Percentiles rank a stretch among this genome's conserved stretches.
Evolutionary conservation across 306 rosid species (phyloP).

Genomic region (Vachellia collinsii): DNA sequence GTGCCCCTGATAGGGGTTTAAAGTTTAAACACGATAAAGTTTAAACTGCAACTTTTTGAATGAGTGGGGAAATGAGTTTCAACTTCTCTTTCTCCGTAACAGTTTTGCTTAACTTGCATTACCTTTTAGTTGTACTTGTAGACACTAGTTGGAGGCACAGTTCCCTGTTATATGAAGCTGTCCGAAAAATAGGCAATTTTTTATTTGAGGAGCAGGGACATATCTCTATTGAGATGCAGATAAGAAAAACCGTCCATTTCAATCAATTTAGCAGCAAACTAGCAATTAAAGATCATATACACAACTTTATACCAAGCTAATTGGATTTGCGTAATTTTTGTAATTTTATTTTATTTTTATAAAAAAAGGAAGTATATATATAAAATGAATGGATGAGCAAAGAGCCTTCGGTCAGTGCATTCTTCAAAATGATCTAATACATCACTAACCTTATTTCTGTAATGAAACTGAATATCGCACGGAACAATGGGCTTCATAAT

Average conservation of each 20-base stretch:
- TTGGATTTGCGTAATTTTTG: neutral
- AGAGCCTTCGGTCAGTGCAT: neutral
- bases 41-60: neutral
- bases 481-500: constrained; percentile 79
- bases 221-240: neutral
- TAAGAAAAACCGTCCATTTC: too few species aligned
- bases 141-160: neutral
- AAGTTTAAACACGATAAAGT: neutral
- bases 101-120: neutral
- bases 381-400: neutral
- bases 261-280: too few species aligned
- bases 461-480: constrained; percentile 87
- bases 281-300: too few species aligned
- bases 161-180: neutral
- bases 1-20: neutral
- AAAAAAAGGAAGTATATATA: neutral
- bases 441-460: constrained; percentile 84
- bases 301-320: too few species aligned
- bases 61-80: neutral
- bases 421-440: neutral
- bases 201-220: neutral
- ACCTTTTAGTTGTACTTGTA: neutral
- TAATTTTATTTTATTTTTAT: neutral
- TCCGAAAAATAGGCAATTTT: neutral
- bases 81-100: too few species aligned